These are phyloP conservation scores for Wolfiporia cocos DNA, from an alignment of 1,284 basidiomycete genomes.

Conservation along the genomic window DNA sequence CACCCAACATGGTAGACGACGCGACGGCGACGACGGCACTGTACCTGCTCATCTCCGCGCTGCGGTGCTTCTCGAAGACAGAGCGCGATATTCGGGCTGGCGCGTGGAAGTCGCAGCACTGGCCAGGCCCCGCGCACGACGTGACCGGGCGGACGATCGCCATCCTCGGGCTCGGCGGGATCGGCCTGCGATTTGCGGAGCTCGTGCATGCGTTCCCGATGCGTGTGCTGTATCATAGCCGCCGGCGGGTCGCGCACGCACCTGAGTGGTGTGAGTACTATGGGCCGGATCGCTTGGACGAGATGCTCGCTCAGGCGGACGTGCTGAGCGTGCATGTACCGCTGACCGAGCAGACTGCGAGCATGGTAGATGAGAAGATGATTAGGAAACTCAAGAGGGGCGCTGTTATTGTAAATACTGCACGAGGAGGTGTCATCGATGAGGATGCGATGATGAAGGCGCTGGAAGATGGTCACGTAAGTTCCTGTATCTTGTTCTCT, in stretches of 20 bases:
- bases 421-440: slow-evolving; percentile 85
- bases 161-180: slow-evolving; percentile 88
- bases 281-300: slow-evolving; percentile 50
- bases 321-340: slow-evolving; percentile 77
- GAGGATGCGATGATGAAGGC: slow-evolving; percentile 84
- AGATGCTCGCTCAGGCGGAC: slow-evolving; percentile 72
- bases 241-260: slow-evolving; percentile 47
- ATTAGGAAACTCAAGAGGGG: slow-evolving; percentile 80
- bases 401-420: slow-evolving; percentile 84
- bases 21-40: slow-evolving; percentile 88
- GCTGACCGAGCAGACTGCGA: slow-evolving; percentile 67
- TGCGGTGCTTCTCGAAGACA: slow-evolving; percentile 71
- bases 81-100: slow-evolving; percentile 62
- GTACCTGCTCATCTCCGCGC: slow-evolving; percentile 79
- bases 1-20: slow-evolving; percentile 89
- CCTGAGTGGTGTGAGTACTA: slow-evolving; percentile 80
- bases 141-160: slow-evolving; percentile 76
- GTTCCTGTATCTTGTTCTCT: slow-evolving; percentile 24
- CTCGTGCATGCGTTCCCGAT: slow-evolving; percentile 76
- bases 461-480: slow-evolving; percentile 78
- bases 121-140: slow-evolving; percentile 54
- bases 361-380: slow-evolving; percentile 72
- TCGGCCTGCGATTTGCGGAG: slow-evolving; percentile 69
- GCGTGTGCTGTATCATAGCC: slow-evolving; percentile 82
- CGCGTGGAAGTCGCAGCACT: slow-evolving; percentile 50